phyloP scores from a whole-genome alignment of 2,329 filamentous ascomycete species.

The Geosmithia putterillii region DNA sequence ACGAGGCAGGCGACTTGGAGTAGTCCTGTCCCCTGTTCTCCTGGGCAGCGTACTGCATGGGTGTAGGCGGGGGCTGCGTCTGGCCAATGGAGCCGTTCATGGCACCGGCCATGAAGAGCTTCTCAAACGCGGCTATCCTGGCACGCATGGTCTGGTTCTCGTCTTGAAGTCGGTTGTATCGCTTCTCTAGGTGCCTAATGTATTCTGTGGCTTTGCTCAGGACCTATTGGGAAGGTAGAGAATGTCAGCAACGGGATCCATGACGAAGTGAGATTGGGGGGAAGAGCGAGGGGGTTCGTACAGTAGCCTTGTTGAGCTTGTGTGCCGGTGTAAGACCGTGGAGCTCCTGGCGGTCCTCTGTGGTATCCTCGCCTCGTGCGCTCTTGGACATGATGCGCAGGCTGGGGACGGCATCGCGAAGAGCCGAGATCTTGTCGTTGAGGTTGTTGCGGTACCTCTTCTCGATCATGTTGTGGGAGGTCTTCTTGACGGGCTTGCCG shows the following conservation, averaged over 20 bases:
- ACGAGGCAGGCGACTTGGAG: slow-evolving; percentile 27
- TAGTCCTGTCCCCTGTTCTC: slow-evolving; percentile 22
- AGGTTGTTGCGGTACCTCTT: slow-evolving; percentile 93
- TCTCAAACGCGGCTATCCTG: slow-evolving; percentile 62
- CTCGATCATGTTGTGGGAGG: slow-evolving; percentile 96
- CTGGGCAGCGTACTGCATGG: slow-evolving; percentile 31
- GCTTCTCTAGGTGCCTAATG: slow-evolving; percentile 84
- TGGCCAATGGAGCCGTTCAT: slow-evolving; percentile 49
- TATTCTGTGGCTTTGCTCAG: slow-evolving; percentile 94
- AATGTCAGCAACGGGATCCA: background rate
- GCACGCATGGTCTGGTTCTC: slow-evolving; percentile 73
- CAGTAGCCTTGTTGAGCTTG: slow-evolving; percentile 96
- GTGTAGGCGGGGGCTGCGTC: slow-evolving; percentile 38
- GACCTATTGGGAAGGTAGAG: slow-evolving; percentile 31
- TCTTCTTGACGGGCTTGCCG: slow-evolving; percentile 63
- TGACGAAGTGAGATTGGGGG: background rate
- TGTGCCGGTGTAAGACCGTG: slow-evolving; percentile 74
- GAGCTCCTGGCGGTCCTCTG: slow-evolving; percentile 62
- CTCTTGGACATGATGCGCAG: slow-evolving; percentile 73
- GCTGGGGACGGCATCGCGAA: slow-evolving; percentile 85
- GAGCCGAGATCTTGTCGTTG: slow-evolving; percentile 90
- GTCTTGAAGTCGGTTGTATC: slow-evolving; percentile 69
- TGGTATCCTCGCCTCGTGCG: slow-evolving; percentile 53
- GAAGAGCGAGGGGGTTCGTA: slow-evolving; percentile 15
- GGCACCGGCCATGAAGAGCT: slow-evolving; percentile 68